Base-by-base conservation (phyloP, 2,329 filamentous ascomycete species). In the Alternaria burnsii region DNA sequence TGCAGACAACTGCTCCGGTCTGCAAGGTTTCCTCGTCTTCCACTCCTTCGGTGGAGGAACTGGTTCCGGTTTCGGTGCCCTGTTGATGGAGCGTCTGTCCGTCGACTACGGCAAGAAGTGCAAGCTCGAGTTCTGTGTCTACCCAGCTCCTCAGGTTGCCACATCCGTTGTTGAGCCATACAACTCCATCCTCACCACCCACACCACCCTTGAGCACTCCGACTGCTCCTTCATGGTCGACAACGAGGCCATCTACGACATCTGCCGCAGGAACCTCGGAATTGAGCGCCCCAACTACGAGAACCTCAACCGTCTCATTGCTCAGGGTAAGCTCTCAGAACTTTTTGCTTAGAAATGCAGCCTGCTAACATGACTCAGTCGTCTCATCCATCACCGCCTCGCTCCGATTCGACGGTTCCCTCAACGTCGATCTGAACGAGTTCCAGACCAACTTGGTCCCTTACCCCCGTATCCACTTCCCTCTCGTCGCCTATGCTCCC, bases 201-300 rank as follows among this genome's bases (percentile, higher is more conserved):
- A 99, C 89, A 98, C 94, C 79, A 98, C 95, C 69, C 90, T 99
- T 59, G 95, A 99, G 88, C 94, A 99, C 88, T 97, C 94, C 66
- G 95, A 99, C 88, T 98, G 95, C 88, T 96, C 92, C 76, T 99
- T 99, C 88, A 97, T 98, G 93, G 95, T 99, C 72, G 95, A 99
- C 86, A 99, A 99, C 84, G 95, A 99, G 87, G 95, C 95, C 76
- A 97, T 99, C 82, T 98, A 98, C 84, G 95, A 98, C 81, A 98
- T 99, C 81, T 99, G 95, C 90, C 91, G 94, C 78, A 91, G 93
- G 80, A 98, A 97, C 87, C 88, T 99, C 69, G 94, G 93, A 71
- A 94, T 99, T 71, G 94, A 97, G 88, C 92, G 95, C 72, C 95
- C 95, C 77, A 94, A 94, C 88, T 97, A 94, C 82, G 94, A 97